Evolutionary conservation across 495 filamentous ascomycete genomes (phyloP).

Genomic region (Trichoderma gamsii): DNA sequence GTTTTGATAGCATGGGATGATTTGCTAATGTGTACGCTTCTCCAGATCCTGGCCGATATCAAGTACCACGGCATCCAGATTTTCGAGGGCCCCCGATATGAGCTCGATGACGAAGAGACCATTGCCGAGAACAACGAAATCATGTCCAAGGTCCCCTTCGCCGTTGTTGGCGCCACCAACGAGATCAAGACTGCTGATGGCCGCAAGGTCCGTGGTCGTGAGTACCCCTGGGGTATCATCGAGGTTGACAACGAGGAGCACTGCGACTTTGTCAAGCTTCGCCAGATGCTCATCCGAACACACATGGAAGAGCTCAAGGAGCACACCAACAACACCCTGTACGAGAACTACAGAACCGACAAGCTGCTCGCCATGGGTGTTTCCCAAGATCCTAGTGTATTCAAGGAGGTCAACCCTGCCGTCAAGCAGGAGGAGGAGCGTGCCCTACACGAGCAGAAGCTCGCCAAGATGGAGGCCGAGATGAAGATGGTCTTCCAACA

Average conservation of each 20-base stretch:
- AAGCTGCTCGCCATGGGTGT: constrained; percentile 98
- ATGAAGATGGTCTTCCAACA: constrained; percentile 99
- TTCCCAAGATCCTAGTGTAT: constrained; percentile 94
- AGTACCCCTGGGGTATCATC: constrained; percentile 97
- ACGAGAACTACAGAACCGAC: constrained; percentile 99
- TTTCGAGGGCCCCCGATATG: constrained; percentile 96
- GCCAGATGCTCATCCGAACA: constrained; percentile 98
- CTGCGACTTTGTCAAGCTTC: constrained; percentile 98
- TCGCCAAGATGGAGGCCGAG: constrained; percentile 98
- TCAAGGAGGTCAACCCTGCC: constrained; percentile 99
- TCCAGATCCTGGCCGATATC: constrained; percentile 93
- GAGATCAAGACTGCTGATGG: constrained; percentile 89
- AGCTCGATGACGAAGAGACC: constrained; percentile 97
- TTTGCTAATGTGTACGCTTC: constrained; percentile 16
- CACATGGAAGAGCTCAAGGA: constrained; percentile 99
- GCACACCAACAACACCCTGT: constrained; percentile 97
- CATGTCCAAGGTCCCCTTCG: constrained; percentile 99
- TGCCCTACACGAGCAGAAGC: constrained; percentile 95
- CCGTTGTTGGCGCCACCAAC: constrained; percentile 90
- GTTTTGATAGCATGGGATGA: not conserved
- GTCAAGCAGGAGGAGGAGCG: constrained; percentile 99
- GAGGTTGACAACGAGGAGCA: constrained; percentile 99
- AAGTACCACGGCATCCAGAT: constrained; percentile 94
- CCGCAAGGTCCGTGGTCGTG: constrained; percentile 89
- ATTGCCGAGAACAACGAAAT: constrained; percentile 99